Conservation (phyloP, 345 rosid species). For the Diplotaxis tenuifolia region DNA sequence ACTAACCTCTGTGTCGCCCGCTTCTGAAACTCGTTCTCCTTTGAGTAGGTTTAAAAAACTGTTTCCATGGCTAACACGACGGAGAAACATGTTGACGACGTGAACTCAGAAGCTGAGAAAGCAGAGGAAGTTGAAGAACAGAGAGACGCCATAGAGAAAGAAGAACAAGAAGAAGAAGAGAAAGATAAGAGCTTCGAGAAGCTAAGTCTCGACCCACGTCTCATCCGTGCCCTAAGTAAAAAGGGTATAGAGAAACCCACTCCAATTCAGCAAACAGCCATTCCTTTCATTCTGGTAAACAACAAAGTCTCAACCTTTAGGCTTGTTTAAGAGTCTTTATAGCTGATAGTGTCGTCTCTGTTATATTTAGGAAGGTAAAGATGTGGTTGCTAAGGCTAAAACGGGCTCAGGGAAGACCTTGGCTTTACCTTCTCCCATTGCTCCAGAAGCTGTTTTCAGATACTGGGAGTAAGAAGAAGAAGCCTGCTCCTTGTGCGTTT, state of each 20-base stretch:
- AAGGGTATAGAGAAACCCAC: constrained; percentile 70
- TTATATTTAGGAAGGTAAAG: constrained; percentile 68
- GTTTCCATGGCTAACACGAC: constrained; percentile 16
- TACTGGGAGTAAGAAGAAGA: constrained; percentile 46
- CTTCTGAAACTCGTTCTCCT: neutral
- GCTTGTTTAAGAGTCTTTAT: neutral
- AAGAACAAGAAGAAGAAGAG: constrained; percentile 31
- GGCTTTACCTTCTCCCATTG: constrained; percentile 79
- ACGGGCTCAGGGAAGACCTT: constrained; percentile 89
- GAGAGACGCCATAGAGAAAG: constrained; percentile 10
- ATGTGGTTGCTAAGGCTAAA: constrained; percentile 86
- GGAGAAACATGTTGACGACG: constrained; percentile 20
- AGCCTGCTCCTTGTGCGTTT: constrained; percentile 69
- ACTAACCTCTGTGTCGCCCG: neutral
- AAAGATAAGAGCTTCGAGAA: constrained; percentile 69
- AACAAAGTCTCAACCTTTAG: neutral
- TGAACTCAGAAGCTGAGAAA: neutral
- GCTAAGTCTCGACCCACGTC: constrained; percentile 71
- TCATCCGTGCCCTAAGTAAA: constrained; percentile 72
- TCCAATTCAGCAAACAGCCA: constrained; percentile 64
- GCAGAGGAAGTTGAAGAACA: constrained; percentile 23
- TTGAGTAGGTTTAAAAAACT: neutral
- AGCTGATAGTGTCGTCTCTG: neutral
- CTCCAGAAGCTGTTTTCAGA: constrained; percentile 73
- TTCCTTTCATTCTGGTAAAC: constrained; percentile 67